Evolutionary conservation across 257 asterid species (phyloP).

Genomic region (Salvia rosmarinus): DNA sequence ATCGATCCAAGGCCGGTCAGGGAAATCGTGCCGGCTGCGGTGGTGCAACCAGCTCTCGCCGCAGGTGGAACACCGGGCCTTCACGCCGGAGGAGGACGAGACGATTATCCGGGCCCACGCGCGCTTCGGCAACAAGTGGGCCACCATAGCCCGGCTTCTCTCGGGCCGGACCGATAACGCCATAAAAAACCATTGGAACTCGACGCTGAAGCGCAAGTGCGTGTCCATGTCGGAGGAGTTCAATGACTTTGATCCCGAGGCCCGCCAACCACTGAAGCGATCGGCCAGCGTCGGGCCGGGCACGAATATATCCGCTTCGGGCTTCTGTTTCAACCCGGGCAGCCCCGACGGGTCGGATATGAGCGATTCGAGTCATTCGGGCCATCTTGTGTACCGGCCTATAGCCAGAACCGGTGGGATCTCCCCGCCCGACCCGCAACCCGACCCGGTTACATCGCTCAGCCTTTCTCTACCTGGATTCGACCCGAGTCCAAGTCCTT

Average conservation of each 20-base stretch:
- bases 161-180: slow-evolving; percentile 87
- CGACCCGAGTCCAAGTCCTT: slow-evolving; percentile 24
- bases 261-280: slow-evolving; percentile 61
- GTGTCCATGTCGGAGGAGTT: slow-evolving; percentile 72
- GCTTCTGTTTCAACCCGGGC: slow-evolving; percentile 52
- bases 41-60: slow-evolving; percentile 95
- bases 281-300: slow-evolving; percentile 73
- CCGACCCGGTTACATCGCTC: slow-evolving; percentile 65
- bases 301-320: slow-evolving; percentile 44
- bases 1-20: slow-evolving; percentile 75
- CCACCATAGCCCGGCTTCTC: slow-evolving; percentile 69
- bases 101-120: slow-evolving; percentile 72
- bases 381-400: slow-evolving; percentile 57
- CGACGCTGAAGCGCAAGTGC: slow-evolving; percentile 82
- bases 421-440: slow-evolving; percentile 47
- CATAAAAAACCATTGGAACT: slow-evolving; percentile 82
- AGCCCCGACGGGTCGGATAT: slow-evolving; percentile 72
- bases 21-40: slow-evolving; percentile 75
- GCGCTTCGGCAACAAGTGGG: slow-evolving; percentile 77
- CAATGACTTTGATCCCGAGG: slow-evolving; percentile 55
- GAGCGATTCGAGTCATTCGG: slow-evolving; percentile 61
- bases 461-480: slow-evolving; percentile 65
- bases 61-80: slow-evolving; percentile 75
- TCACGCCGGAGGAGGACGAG: slow-evolving; percentile 71
- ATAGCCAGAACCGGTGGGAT: slow-evolving; percentile 58